phyloP scores from a whole-genome alignment of 2,329 filamentous ascomycete genomes.

The Cercospora janseana region DNA sequence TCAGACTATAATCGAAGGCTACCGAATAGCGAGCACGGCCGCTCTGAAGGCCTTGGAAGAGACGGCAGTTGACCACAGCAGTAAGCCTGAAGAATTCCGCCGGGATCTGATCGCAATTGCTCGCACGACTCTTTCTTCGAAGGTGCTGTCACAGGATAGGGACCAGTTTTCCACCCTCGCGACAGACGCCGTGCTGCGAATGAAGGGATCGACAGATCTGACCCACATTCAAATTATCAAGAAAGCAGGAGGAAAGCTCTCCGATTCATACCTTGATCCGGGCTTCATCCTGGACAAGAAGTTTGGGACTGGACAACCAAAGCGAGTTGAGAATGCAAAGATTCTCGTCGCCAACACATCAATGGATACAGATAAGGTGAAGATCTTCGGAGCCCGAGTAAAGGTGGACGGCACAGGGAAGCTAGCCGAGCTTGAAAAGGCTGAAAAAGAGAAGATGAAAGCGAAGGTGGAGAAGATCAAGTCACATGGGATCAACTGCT shows the following conservation, averaged over 20 bases:
- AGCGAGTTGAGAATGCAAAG: conserved; percentile 95
- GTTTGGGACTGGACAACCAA: conserved; percentile 97
- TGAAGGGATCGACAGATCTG: conserved; percentile 87
- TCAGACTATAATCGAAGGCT: conserved; percentile 98
- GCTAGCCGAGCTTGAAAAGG: conserved; percentile 96
- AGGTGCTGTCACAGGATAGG: conserved; percentile 91
- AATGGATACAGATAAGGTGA: conserved; percentile 99
- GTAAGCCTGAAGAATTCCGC: conserved; percentile 77
- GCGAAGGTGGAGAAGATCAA: conserved; percentile 99
- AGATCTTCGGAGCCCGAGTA: conserved; percentile 96
- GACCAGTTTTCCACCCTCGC: conserved; percentile 88
- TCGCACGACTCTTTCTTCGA: conserved; percentile 92
- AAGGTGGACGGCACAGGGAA: conserved; percentile 97
- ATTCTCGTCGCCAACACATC: conserved; percentile 96
- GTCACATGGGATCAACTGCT: conserved; percentile 98
- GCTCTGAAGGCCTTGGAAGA: conserved; percentile 81
- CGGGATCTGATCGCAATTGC: conserved; percentile 89
- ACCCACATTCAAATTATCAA: conserved; percentile 99
- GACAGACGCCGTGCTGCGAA: conserved; percentile 83
- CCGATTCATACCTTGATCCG: conserved; percentile 94
- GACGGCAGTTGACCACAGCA: conserved; percentile 85
- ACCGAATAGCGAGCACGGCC: conserved; percentile 91
- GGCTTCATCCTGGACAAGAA: conserved; percentile 99
- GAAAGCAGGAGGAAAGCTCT: conserved; percentile 96
- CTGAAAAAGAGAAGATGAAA: conserved; percentile 99